These are phyloP conservation scores for Camellia japonica DNA, from an alignment of 148 eudicot genomes.

Conservation along the genomic window DNA sequence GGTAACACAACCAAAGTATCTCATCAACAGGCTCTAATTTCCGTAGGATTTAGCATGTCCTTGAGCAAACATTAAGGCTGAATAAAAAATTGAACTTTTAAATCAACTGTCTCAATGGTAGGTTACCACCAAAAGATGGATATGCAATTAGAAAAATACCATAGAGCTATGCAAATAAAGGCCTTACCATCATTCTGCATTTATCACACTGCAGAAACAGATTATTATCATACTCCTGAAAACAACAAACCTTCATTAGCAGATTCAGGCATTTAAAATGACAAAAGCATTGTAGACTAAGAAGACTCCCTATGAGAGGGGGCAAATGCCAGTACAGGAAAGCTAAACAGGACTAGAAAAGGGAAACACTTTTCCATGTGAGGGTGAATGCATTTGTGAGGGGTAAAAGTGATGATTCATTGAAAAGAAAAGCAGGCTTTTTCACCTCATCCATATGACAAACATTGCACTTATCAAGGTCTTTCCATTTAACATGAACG, in stretches of 20 bases:
- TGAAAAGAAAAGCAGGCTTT: not conserved
- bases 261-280: constrained; percentile 8
- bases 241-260: constrained; percentile 23
- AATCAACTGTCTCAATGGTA: too few species aligned
- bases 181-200: constrained; percentile 95
- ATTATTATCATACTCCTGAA: constrained; percentile 90
- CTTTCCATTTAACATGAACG: constrained; percentile 80
- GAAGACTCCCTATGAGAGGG: not conserved
- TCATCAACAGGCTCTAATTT: not conserved
- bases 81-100: too few species aligned
- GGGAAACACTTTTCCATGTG: not conserved
- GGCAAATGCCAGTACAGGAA: too few species aligned
- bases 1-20: not conserved
- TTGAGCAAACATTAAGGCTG: not conserved
- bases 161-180: not conserved
- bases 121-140: not conserved
- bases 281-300: not conserved
- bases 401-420: not conserved
- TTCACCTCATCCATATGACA: constrained; percentile 99
- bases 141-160: not conserved
- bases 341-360: not conserved
- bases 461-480: constrained; percentile 93
- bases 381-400: not conserved
- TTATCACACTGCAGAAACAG: constrained; percentile 97
- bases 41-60: not conserved